Evolutionary conservation across 805 yeast species (phyloP).

Genomic region (Candida dajiaensis): DNA sequence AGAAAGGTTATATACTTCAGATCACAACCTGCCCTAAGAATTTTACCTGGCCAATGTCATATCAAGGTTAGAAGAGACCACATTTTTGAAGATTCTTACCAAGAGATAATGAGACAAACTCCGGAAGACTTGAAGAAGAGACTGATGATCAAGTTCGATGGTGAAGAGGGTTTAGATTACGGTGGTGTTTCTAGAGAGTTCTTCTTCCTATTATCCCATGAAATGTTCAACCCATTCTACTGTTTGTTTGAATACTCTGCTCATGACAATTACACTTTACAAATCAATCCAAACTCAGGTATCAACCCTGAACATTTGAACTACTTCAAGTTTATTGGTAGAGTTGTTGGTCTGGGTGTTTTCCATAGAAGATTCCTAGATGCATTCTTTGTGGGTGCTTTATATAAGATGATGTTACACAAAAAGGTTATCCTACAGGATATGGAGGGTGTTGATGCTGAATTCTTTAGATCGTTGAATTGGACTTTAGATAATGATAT

Average conservation of each 20-base stretch:
- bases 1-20: conserved; percentile 96
- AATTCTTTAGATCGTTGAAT: conserved; percentile 86
- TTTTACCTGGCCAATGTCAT: conserved; percentile 97
- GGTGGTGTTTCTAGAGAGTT: conserved; percentile 99
- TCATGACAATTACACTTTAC: conserved; percentile 95
- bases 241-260: conserved; percentile 97
- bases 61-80: conserved; percentile 96
- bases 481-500: conserved; percentile 97
- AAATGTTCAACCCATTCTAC: conserved; percentile 97
- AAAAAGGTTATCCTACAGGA: conserved; percentile 94
- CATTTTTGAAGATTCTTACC: conserved; percentile 95
- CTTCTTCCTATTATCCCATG: conserved; percentile 93
- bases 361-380: conserved; percentile 97
- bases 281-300: conserved; percentile 95
- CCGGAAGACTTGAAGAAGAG: conserved; percentile 98
- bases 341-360: conserved; percentile 96
- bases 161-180: conserved; percentile 98
- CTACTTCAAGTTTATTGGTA: conserved; percentile 96
- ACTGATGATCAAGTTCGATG: conserved; percentile 96
- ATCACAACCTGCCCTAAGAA: conserved; percentile 96
- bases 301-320: conserved; percentile 97
- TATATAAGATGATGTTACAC: conserved; percentile 94
- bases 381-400: conserved; percentile 97
- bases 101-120: conserved; percentile 97
- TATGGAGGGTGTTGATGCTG: conserved; percentile 98